Percentiles rank a stretch among this genome's conserved stretches.
Evolutionary conservation across 1,139 yeast genomes (phyloP).

Genomic region (Nadsonia starkeyi-henricii): DNA sequence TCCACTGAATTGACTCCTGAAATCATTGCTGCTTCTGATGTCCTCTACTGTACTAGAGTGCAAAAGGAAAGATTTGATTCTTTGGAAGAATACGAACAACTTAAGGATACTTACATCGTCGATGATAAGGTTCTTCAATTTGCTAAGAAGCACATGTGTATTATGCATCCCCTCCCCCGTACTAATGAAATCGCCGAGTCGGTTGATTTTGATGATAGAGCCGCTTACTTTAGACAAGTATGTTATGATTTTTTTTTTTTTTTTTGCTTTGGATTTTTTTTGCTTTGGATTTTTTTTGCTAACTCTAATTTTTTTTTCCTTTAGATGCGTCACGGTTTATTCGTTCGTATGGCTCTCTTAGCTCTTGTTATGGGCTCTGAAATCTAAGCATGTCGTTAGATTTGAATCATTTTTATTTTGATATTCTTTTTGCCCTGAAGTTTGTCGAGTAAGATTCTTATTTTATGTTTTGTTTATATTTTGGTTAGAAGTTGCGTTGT

Average conservation of each 20-base stretch:
- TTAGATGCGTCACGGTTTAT: constrained; percentile 93
- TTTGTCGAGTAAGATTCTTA: too few relatives aligned
- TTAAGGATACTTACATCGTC: constrained; percentile 84
- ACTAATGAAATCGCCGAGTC: constrained; percentile 93
- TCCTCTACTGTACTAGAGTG: constrained; percentile 92
- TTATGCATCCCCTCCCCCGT: constrained; percentile 98
- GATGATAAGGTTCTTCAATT: constrained; percentile 81
- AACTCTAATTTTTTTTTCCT: constrained; percentile 8
- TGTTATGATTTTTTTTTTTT: constrained; percentile 3
- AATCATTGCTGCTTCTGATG: constrained; percentile 80
- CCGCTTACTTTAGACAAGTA: constrained; percentile 91
- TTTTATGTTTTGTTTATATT: too few relatives aligned
- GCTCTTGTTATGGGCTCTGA: constrained; percentile 88
- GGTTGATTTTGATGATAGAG: constrained; percentile 97
- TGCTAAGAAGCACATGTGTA: constrained; percentile 97
- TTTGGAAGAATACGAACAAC: constrained; percentile 63
- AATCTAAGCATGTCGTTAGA: not conserved
- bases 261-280: not conserved
- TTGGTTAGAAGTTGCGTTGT: not conserved
- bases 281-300: constrained; percentile 2
- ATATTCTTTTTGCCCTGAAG: not conserved
- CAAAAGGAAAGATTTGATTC: constrained; percentile 91
- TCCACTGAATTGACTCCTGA: constrained; percentile 67
- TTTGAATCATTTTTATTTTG: not conserved
- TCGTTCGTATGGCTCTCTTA: constrained; percentile 94